Evolutionary conservation across 495 filamentous ascomycete genomes (phyloP).

Genomic region (Stereocaulon alpinum): DNA sequence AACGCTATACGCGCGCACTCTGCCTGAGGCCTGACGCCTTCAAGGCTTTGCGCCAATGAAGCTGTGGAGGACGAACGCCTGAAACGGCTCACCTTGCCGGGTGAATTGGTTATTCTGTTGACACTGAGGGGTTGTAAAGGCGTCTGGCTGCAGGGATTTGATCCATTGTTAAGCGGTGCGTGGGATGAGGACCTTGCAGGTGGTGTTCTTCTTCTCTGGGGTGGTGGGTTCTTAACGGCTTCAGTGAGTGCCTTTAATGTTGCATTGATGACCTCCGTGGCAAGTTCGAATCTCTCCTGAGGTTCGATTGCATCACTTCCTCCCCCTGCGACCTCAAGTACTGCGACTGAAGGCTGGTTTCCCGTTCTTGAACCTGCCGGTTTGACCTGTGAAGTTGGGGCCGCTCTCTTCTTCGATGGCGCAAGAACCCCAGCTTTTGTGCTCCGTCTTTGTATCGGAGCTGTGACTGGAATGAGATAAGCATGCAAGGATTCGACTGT

Average conservation of each 20-base stretch:
- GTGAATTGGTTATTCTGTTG: constrained; percentile 42
- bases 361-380: constrained; percentile 24
- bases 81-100: constrained; percentile 22
- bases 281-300: constrained; percentile 58
- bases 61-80: constrained; percentile 30
- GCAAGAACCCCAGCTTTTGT: constrained; percentile 1
- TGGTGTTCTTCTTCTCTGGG: constrained; percentile 1
- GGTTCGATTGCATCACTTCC: constrained; percentile 36
- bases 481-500: constrained; percentile 40
- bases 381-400: constrained; percentile 4
- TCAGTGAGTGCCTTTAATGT: constrained; percentile 65
- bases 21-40: constrained; percentile 38
- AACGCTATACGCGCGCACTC: constrained; percentile 73
- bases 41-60: constrained; percentile 21
- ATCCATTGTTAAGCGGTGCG: constrained; percentile 14
- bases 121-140: constrained; percentile 40
- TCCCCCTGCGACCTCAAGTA: constrained; percentile 28
- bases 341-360: constrained; percentile 25
- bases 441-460: constrained; percentile 13
- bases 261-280: constrained; percentile 72
- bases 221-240: constrained; percentile 45
- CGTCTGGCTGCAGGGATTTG: constrained; percentile 21
- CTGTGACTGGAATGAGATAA: constrained; percentile 31
- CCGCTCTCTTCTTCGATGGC: constrained; percentile 10
- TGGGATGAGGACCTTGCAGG: constrained; percentile 3